Conservation (phyloP, 257 asterid species). For the Gentiana straminea region DNA sequence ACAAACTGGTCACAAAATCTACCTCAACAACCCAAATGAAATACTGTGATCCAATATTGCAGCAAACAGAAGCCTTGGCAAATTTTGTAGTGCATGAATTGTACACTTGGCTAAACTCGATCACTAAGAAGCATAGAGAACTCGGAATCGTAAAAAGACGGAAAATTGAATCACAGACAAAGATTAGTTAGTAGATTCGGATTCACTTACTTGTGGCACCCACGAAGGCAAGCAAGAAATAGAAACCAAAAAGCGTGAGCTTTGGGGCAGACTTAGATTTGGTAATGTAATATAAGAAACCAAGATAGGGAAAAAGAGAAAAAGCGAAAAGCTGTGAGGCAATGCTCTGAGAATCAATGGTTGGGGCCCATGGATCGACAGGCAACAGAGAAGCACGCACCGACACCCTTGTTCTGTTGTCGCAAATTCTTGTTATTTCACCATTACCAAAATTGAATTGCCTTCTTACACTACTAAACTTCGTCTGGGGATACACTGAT, state of each 20-base stretch:
- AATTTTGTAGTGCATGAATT: too few species aligned
- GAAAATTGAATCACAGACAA: not conserved
- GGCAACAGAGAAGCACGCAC: slow-evolving; percentile 47
- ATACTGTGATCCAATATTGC: too few species aligned
- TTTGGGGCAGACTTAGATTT: slow-evolving; percentile 82
- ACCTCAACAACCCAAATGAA: too few species aligned
- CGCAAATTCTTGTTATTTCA: slow-evolving; percentile 11
- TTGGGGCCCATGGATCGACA: slow-evolving; percentile 97
- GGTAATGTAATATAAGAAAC: slow-evolving; percentile 77
- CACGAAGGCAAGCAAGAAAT: slow-evolving; percentile 84
- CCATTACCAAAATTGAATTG: slow-evolving; percentile 2
- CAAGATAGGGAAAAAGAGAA: slow-evolving; percentile 77
- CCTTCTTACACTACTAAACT: slow-evolving; percentile 1
- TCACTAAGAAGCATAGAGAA: too few species aligned
- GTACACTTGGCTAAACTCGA: too few species aligned
- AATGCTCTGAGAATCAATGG: slow-evolving; percentile 60
- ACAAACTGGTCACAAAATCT: too few species aligned
- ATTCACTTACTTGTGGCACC: slow-evolving; percentile 73
- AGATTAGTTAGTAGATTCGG: not conserved
- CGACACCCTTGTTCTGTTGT: slow-evolving; percentile 18
- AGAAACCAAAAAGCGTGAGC: slow-evolving; percentile 93
- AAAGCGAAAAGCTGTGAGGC: slow-evolving; percentile 88
- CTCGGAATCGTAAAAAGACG: not conserved
- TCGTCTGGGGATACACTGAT: slow-evolving; percentile 7
- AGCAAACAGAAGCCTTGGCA: too few species aligned